Evolutionary conservation across 1,284 basidiomycete species (phyloP).

Genomic region (Cronartium quercuum): DNA sequence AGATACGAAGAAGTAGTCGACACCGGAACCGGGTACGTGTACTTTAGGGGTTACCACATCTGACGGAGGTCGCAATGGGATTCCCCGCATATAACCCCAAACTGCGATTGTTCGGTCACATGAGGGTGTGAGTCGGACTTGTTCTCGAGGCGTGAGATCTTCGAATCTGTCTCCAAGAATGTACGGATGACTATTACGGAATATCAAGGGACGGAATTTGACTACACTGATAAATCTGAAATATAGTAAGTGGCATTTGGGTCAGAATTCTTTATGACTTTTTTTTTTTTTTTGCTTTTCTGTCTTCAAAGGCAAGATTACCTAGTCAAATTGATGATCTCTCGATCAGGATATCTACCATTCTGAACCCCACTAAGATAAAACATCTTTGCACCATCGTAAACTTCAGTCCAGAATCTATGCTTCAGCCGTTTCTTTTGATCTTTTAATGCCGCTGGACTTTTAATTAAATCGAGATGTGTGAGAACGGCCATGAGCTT

Average conservation of each 20-base stretch:
- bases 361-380: slow-evolving; percentile 97
- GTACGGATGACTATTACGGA: slow-evolving; percentile 92
- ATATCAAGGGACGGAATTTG: slow-evolving; percentile 96
- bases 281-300: background rate
- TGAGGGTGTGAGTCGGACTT: slow-evolving; percentile 73
- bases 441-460: slow-evolving; percentile 72
- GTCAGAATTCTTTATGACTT: background rate
- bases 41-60: slow-evolving; percentile 67
- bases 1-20: slow-evolving; percentile 56
- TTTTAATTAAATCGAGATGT: slow-evolving; percentile 96
- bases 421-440: slow-evolving; percentile 96
- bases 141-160: slow-evolving; percentile 84
- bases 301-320: slow-evolving; percentile 8
- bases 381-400: slow-evolving; percentile 96
- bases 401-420: slow-evolving; percentile 99
- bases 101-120: slow-evolving; percentile 83
- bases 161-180: slow-evolving; percentile 92
- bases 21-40: slow-evolving; percentile 92
- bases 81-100: slow-evolving; percentile 91
- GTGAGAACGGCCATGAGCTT: slow-evolving; percentile 96
- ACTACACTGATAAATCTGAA: slow-evolving; percentile 82
- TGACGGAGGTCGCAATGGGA: slow-evolving; percentile 60
- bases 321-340: slow-evolving; percentile 89
- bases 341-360: slow-evolving; percentile 93
- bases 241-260: background rate